Evolutionary conservation across 495 filamentous ascomycete species (phyloP).

Genomic region (Penicillium goetzii): DNA sequence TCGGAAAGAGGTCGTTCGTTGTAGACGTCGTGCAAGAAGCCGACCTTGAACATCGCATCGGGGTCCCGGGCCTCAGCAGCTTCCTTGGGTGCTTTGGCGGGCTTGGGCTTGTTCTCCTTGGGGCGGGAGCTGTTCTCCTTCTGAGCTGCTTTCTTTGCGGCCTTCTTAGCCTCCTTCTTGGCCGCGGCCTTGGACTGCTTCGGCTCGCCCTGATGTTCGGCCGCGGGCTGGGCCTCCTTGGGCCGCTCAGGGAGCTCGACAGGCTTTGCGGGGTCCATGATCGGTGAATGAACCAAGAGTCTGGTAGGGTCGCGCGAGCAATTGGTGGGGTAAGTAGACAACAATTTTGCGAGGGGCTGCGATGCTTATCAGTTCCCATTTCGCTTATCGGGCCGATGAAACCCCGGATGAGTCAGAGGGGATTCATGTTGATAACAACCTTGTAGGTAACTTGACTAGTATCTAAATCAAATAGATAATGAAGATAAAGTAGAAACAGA

Average conservation of each 20-base stretch:
- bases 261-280: slow-evolving; percentile 39
- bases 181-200: slow-evolving; percentile 36
- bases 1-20: slow-evolving; percentile 67
- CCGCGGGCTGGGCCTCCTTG: slow-evolving; percentile 24
- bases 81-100: slow-evolving; percentile 44
- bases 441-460: no score
- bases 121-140: slow-evolving; percentile 33
- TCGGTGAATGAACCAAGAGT: slow-evolving; percentile 9
- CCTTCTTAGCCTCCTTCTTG: slow-evolving; percentile 61
- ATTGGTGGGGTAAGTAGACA: slow-evolving; percentile 27
- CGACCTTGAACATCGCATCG: slow-evolving; percentile 79
- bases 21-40: slow-evolving; percentile 81
- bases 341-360: slow-evolving; percentile 33
- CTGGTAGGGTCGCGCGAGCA: slow-evolving; percentile 15
- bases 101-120: slow-evolving; percentile 38
- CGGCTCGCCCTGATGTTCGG: slow-evolving; percentile 19
- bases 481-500: background rate
- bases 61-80: slow-evolving; percentile 53
- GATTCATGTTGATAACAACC: background rate
- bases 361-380: slow-evolving; percentile 38
- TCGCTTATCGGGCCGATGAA: slow-evolving; percentile 40
- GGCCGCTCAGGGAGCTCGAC: slow-evolving; percentile 36
- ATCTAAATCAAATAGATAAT: background rate
- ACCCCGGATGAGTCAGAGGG: slow-evolving; percentile 36
- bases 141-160: slow-evolving; percentile 60